Percentiles rank a stretch among this genome's conserved stretches.
Evolutionary conservation across 1,284 basidiomycete species (phyloP).

Genomic region (Marasmius fiardii): DNA sequence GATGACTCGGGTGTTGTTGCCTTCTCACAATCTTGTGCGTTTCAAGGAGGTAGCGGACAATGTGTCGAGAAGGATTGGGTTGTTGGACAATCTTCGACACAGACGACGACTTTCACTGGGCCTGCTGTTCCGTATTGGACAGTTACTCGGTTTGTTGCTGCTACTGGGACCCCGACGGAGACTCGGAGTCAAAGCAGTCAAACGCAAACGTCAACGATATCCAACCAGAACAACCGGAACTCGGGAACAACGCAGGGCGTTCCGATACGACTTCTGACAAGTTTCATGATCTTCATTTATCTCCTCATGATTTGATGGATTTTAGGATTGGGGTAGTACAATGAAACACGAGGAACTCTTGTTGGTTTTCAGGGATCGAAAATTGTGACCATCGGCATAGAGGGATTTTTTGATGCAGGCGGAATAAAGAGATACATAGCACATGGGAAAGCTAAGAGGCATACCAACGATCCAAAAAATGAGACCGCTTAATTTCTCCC

Average conservation of each 20-base stretch:
- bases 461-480: conserved; percentile 3
- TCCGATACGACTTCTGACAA: too few species aligned
- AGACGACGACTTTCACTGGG: background rate
- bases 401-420: background rate
- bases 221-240: too few species aligned
- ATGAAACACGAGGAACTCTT: background rate
- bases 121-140: background rate
- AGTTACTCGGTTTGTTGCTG: background rate
- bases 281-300: too few species aligned
- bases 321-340: too few species aligned
- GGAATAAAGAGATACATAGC: conserved; percentile 3
- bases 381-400: background rate
- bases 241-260: too few species aligned
- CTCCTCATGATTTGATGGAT: too few species aligned
- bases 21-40: background rate
- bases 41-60: background rate
- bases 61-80: conserved; percentile 3
- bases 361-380: background rate
- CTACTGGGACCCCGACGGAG: too few species aligned
- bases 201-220: too few species aligned
- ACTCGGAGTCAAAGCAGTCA: too few species aligned
- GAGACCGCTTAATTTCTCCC: background rate
- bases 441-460: conserved; percentile 2
- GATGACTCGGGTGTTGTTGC: background rate
- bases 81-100: conserved; percentile 1